These are phyloP conservation scores for Melampsora americana DNA, from an alignment of 1,284 basidiomycete genomes.

Conservation along the genomic window DNA sequence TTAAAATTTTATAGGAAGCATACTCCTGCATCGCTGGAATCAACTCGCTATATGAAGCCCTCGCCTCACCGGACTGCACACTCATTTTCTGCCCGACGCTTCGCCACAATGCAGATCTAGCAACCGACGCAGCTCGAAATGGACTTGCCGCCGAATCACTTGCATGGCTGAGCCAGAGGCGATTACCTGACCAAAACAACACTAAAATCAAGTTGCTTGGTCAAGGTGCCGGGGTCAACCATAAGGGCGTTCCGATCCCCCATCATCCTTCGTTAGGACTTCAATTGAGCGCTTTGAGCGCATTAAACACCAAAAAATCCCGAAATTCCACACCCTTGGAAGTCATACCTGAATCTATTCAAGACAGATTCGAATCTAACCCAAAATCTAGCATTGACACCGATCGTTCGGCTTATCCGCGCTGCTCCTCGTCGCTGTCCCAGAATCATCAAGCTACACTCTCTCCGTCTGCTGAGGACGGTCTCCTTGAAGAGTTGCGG, in stretches of 20 bases:
- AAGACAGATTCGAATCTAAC: neutral
- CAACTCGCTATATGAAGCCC: constrained; percentile 14
- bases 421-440: neutral
- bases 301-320: neutral
- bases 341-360: no score
- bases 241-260: neutral
- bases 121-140: constrained; percentile 16
- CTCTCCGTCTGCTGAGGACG: no score
- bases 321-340: neutral
- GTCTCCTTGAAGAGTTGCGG: no score
- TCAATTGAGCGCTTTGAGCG: neutral
- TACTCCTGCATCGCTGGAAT: constrained; percentile 1
- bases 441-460: no score
- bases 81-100: constrained; percentile 29
- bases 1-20: constrained; percentile 11
- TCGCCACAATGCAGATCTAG: constrained; percentile 9
- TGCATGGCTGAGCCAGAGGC: constrained; percentile 10
- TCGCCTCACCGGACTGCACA: constrained; percentile 20
- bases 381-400: neutral
- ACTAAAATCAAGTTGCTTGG: neutral
- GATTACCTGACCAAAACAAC: neutral
- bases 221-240: neutral
- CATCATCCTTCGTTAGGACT: neutral
- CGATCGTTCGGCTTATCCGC: neutral
- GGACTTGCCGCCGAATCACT: constrained; percentile 23